Percentiles rank a stretch among this genome's conserved stretches.
Evolutionary conservation across 176 grass and related monocot genomes (phyloP).

Genomic region (Musa beccarii): DNA sequence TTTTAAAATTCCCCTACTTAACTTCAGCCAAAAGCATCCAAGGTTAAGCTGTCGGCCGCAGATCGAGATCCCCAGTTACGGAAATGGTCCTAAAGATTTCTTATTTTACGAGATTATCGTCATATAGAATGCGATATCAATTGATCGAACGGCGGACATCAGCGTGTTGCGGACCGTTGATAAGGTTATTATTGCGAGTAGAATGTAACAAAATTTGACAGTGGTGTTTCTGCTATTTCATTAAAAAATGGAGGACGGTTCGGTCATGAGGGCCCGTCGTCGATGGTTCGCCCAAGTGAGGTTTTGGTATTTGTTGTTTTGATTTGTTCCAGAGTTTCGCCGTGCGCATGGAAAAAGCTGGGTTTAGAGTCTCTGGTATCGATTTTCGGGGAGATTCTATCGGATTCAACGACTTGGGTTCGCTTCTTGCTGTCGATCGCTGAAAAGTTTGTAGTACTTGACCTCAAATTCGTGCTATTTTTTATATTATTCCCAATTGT

Average conservation of each 20-base stretch:
- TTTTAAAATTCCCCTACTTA: background rate
- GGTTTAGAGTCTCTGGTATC: slow-evolving; percentile 5
- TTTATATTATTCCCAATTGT: background rate
- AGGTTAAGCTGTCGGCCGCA: background rate
- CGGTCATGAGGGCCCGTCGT: background rate
- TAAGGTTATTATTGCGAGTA: background rate
- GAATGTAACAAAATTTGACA: background rate
- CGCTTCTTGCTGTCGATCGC: slow-evolving; percentile 4
- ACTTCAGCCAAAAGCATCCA: background rate
- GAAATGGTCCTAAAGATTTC: background rate
- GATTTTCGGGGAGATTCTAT: slow-evolving; percentile 12
- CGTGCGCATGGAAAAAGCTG: slow-evolving; percentile 3
- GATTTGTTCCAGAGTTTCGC: slow-evolving; percentile 5
- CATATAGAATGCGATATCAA: background rate
- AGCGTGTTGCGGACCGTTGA: background rate
- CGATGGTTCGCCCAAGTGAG: background rate
- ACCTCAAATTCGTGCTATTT: background rate
- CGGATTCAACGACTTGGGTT: slow-evolving; percentile 4
- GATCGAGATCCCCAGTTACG: background rate
- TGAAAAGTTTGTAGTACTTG: slow-evolving; percentile 3
- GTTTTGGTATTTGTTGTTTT: background rate
- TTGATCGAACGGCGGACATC: background rate
- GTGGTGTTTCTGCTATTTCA: slow-evolving; percentile 1
- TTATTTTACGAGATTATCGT: background rate
- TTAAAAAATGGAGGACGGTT: background rate